Evolutionary conservation across 306 rosid genomes (phyloP).

Genomic region (Lablab purpureus): DNA sequence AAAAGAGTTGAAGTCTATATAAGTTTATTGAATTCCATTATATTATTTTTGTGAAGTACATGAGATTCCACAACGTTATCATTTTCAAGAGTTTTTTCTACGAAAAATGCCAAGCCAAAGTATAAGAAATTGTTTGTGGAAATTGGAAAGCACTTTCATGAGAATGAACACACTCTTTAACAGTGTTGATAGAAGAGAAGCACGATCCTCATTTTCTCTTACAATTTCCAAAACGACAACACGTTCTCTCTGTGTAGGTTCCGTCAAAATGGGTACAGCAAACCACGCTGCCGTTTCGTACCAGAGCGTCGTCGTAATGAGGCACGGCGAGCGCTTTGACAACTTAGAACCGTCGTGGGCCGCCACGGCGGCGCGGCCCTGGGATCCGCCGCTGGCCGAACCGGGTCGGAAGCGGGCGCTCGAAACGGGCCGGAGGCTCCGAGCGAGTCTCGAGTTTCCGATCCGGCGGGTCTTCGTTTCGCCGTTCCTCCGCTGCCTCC

Average conservation of each 20-base stretch:
- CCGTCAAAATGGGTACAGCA: constrained; percentile 38
- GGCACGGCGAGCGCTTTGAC: constrained; percentile 87
- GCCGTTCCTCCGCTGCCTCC: constrained; percentile 87
- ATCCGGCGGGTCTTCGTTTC: constrained; percentile 77
- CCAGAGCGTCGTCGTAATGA: constrained; percentile 82
- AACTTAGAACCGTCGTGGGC: constrained; percentile 70
- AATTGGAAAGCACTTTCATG: background rate
- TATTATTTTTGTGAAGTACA: no score
- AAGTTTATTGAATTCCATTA: no score
- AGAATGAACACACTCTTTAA: no score
- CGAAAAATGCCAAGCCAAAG: no score
- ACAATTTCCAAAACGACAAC: background rate
- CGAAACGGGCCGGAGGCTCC: constrained; percentile 59
- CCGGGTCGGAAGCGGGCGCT: constrained; percentile 63
- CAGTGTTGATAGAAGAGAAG: background rate
- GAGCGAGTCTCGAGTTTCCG: constrained; percentile 57
- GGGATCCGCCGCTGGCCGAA: constrained; percentile 80
- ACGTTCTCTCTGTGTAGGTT: background rate
- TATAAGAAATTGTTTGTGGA: background rate
- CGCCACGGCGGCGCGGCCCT: constrained; percentile 62
- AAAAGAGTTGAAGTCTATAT: no score
- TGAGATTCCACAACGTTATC: no score
- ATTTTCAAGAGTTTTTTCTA: no score
- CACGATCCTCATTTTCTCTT: background rate
- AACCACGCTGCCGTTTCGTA: constrained; percentile 20